Evolutionary conservation across 768 basidiomycete genomes (phyloP), one percentile per base, ranked within the genome.

Genomic region (Cystofilobasidium capitatum): DNA sequence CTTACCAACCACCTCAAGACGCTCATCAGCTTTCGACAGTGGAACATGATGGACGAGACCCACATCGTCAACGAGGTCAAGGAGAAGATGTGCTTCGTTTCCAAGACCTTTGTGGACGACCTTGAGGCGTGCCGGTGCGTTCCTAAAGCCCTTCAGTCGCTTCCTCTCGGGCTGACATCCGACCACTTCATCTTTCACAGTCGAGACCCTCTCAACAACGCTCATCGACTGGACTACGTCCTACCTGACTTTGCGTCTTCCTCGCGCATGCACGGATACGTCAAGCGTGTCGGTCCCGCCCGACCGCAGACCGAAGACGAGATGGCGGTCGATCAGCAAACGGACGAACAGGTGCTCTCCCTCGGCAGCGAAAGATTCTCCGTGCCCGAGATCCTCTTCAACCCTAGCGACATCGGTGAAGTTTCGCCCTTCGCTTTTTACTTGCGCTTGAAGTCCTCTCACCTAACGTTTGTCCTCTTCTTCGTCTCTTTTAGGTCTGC

Each of bases 21-120:
- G 74, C 82, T 93, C 54, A 84, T 93, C 7, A 94, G 91, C 16
- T 97, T 88, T 76, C 86, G 94, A 51, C 93, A 97, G 75, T 97
- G 90, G 89, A 90, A 97, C 76, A 91, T 97, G 89, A 92, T 93
- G 86, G 91, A 96, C 73, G 88, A 97, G 76, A 93, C 91, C 2
- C 84, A 87, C 76, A 88, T 97, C 74, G 86, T 96, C 81, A 92
- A 94, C 78, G 83, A 88, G 73, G 87, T 91, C 73, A 92, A 94
- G 77, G 91, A 97, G 77, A 77, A 83, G 20, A 92, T 90, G 75
- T 92, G 91, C 78, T 96, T 86, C 76, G 87, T 94, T 64, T 85
- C 89, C 16, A 79, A 79, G 24, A 72, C 76, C 73, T 92, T 88
- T 79, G 81, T 80, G 67, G 74, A 76, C 57, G 91, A 96, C 77